A percentile compares a stretch with the other conserved stretches of the same genome.
Conservation (phyloP, 306 rosid species). For the barrel medic (Medicago truncatula) region MtrunA17r5.0-ANR NC_053043.1:12531001-12531500, state of each 20-base stretch:
- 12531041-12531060: slow-evolving; percentile 46
- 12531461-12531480: not conserved
- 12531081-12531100: slow-evolving; percentile 92
- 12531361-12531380: not conserved
- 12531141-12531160: slow-evolving; percentile 99
- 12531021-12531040: slow-evolving; percentile 31
- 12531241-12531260: not conserved
- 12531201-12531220: not conserved
- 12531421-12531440: not conserved
- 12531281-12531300: not conserved
- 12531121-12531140: slow-evolving; percentile 89
- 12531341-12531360: not conserved
- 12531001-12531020: slow-evolving; percentile 38
- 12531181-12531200: slow-evolving; percentile 50
- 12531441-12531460: not conserved
- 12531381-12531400: not conserved
- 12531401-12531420: not conserved
- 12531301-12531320: not conserved
- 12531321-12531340: not conserved
- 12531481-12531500: not conserved
- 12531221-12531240: not conserved
- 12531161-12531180: slow-evolving; percentile 68
- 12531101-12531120: slow-evolving; percentile 86
- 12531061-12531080: slow-evolving; percentile 97
- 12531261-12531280: not conserved